These are phyloP conservation scores for Aspergillus sclerotiicarbonarius DNA, from an alignment of 495 filamentous ascomycete genomes.

Conservation along the genomic window DNA sequence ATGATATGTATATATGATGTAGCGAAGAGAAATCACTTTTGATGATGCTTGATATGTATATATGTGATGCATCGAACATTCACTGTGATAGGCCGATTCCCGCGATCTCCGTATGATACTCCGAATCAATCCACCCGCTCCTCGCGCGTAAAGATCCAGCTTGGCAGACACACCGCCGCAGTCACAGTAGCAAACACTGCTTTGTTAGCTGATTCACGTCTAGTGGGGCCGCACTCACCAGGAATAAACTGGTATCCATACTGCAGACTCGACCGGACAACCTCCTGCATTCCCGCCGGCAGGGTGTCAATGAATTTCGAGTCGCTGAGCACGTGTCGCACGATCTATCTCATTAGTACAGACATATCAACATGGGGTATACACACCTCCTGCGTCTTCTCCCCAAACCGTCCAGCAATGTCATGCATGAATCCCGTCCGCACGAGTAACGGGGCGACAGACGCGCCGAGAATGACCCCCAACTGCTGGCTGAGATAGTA, in stretches of 20 bases:
- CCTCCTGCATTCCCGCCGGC: background rate
- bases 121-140: background rate
- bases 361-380: background rate
- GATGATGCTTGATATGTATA: no score
- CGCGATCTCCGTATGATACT: no score
- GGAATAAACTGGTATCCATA: constrained; percentile 10
- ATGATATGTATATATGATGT: background rate
- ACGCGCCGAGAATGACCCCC: constrained; percentile 2
- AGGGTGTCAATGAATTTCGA: background rate
- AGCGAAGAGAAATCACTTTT: background rate
- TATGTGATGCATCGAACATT: no score
- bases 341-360: background rate
- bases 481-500: constrained; percentile 11
- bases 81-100: no score
- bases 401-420: background rate
- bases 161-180: background rate
- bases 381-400: background rate
- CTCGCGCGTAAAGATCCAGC: background rate
- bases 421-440: constrained; percentile 4
- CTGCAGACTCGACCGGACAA: background rate
- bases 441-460: background rate
- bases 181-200: background rate
- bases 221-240: background rate
- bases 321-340: background rate
- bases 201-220: background rate